phyloP scores from a whole-genome alignment of 352 stramenopile species.

The Peronospora farinosa region DNA sequence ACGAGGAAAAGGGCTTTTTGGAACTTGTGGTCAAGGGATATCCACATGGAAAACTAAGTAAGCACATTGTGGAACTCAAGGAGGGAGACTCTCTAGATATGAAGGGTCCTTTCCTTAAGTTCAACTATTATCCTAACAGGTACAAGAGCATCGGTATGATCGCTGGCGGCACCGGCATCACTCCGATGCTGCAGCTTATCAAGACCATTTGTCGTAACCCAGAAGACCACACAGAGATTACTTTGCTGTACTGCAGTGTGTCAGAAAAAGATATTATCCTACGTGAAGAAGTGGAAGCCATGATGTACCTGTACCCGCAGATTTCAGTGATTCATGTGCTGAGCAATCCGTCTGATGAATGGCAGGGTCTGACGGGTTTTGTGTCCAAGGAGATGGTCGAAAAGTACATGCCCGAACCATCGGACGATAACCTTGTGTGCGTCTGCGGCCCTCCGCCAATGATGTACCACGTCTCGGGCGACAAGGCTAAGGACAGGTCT shows the following conservation, averaged over 20 bases:
- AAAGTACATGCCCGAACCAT: slow-evolving; percentile 69
- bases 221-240: slow-evolving; percentile 79
- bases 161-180: slow-evolving; percentile 87
- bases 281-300: slow-evolving; percentile 76
- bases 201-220: slow-evolving; percentile 82
- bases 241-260: slow-evolving; percentile 81
- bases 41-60: slow-evolving; percentile 73
- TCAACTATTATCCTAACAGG: slow-evolving; percentile 80
- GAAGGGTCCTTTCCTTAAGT: slow-evolving; percentile 86
- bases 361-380: slow-evolving; percentile 64
- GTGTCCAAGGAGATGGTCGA: slow-evolving; percentile 83
- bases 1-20: slow-evolving; percentile 76
- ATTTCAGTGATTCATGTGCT: slow-evolving; percentile 71
- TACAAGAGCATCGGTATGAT: slow-evolving; percentile 89
- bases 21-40: slow-evolving; percentile 90
- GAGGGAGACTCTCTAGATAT: slow-evolving; percentile 84
- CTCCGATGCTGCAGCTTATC: slow-evolving; percentile 85
- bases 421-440: slow-evolving; percentile 76
- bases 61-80: slow-evolving; percentile 82
- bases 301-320: slow-evolving; percentile 78
- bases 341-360: slow-evolving; percentile 58
- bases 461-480: slow-evolving; percentile 86
- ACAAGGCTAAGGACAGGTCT: slow-evolving; percentile 80
- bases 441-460: slow-evolving; percentile 86
- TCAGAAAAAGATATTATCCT: slow-evolving; percentile 87